A percentile compares a stretch with the other conserved stretches of the same genome.
Conservation (phyloP, 441 rosid genomes). For the Eutrema salsugineum region DNA sequence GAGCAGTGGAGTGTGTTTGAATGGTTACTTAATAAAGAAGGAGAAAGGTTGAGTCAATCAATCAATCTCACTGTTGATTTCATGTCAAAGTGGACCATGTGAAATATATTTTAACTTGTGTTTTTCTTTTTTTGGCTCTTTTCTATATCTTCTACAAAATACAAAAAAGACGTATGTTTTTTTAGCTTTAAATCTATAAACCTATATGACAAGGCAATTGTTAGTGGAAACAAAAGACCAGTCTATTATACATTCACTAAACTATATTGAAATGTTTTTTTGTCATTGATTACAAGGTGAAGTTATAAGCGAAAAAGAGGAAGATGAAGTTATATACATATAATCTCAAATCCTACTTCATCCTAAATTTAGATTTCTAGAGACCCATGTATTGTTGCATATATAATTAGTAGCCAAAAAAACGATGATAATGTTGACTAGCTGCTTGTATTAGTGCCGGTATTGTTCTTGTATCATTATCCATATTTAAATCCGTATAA, state of each 20-base stretch:
- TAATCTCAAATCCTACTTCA: not conserved
- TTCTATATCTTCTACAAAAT: not conserved
- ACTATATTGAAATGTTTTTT: not conserved
- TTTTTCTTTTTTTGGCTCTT: not conserved
- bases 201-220: not conserved
- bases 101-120: not conserved
- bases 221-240: not conserved
- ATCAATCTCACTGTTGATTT: constrained; percentile 30
- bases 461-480: too few relatives aligned
- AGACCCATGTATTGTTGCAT: too few relatives aligned
- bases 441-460: too few relatives aligned
- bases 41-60: constrained; percentile 33
- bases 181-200: not conserved
- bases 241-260: not conserved
- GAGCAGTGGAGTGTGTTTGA: constrained; percentile 28
- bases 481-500: too few relatives aligned
- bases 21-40: constrained; percentile 27
- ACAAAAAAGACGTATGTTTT: not conserved
- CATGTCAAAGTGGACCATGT: constrained; percentile 29
- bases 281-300: not conserved
- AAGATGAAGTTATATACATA: not conserved
- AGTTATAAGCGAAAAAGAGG: not conserved
- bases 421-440: too few relatives aligned
- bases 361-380: not conserved
- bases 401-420: too few relatives aligned